phyloP scores from a whole-genome alignment of 1,139 yeast species.

The Blastobotrys arbuscula region DNA sequence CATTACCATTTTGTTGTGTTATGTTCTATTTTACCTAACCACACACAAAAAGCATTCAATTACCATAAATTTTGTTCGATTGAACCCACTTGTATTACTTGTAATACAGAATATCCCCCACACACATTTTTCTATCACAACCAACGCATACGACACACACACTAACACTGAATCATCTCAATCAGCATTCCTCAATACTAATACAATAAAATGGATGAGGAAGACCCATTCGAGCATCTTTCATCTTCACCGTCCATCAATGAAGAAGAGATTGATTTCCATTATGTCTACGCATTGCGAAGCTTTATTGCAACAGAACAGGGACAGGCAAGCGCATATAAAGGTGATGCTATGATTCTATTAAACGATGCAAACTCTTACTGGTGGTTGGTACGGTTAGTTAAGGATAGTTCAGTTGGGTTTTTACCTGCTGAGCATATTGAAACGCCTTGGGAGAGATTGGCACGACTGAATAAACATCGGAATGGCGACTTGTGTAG shows the following conservation, averaged over 20 bases:
- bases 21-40: too few relatives aligned
- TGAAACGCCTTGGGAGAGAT: constrained; percentile 84
- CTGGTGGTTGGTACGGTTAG: constrained; percentile 90
- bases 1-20: too few relatives aligned
- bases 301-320: constrained; percentile 92
- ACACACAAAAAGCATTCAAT: too few relatives aligned
- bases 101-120: too few relatives aligned
- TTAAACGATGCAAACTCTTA: constrained; percentile 87
- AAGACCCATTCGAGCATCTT: constrained; percentile 27
- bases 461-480: constrained; percentile 89
- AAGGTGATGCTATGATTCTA: constrained; percentile 78
- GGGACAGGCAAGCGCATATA: constrained; percentile 73
- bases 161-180: too few relatives aligned
- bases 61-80: too few relatives aligned
- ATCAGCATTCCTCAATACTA: too few relatives aligned
- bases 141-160: too few relatives aligned
- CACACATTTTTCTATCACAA: too few relatives aligned
- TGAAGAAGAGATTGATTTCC: constrained; percentile 70
- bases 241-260: constrained; percentile 49
- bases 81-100: too few relatives aligned
- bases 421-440: constrained; percentile 96
- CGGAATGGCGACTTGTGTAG: constrained; percentile 65
- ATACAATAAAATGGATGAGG: constrained; percentile 21
- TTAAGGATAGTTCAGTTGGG: constrained; percentile 58
- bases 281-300: constrained; percentile 76